Base-by-base conservation (phyloP, 2,329 filamentous ascomycete genomes). In the Alternaria gansuensis region DNA sequence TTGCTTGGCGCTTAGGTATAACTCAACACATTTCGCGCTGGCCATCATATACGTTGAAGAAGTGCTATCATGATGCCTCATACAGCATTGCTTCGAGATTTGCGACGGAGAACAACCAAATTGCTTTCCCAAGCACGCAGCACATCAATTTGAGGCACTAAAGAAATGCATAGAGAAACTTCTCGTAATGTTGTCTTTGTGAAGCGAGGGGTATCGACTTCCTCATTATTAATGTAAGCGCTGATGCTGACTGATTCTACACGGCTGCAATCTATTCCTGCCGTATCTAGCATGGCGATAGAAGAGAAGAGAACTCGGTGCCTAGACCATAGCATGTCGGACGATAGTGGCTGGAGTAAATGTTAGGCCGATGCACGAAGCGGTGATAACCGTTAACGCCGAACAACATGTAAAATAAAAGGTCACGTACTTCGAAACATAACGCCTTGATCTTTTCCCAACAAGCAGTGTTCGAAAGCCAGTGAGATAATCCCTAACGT, bases 311-410 rank as follows among this genome's bases (percentile, higher is more conserved):
- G 10, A 37, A 33, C n/a, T 34, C 17, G 17, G 26, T 46, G 31
- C 8, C 10, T 56, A 33, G 26, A 31, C 26, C 14, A 46, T 5
- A 46, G 11, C 7, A 13, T 33, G 29, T 34, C 28, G 17, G 44
- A 34, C 13, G 14, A 46, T 23, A 5, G 17, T 34, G 31, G 31
- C 29, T 46, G 11, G 33, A 26, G 21, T 5, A 48, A 34, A 23
- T 8, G 10, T 21, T 37, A 17, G n/a, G 24, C 23, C 14, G 26
- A n/a, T 36, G 21, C 33, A 24, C 40, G 29, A 28, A 24, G 37
- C 36, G 45, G 29, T 26, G 5, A 51, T 41, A 55, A 34, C 36
- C 13, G n/a, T 40, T 55, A 55, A 43, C 53, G 43, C 53, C 53
- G 37, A 43, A 34, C 37, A 36, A 9, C 53, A 21, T 39, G 37